Percentiles rank a stretch among this genome's conserved stretches.
phyloP scores from a whole-genome alignment of 1,284 basidiomycete species.

The Rhodotorula mucilaginosa region DNA sequence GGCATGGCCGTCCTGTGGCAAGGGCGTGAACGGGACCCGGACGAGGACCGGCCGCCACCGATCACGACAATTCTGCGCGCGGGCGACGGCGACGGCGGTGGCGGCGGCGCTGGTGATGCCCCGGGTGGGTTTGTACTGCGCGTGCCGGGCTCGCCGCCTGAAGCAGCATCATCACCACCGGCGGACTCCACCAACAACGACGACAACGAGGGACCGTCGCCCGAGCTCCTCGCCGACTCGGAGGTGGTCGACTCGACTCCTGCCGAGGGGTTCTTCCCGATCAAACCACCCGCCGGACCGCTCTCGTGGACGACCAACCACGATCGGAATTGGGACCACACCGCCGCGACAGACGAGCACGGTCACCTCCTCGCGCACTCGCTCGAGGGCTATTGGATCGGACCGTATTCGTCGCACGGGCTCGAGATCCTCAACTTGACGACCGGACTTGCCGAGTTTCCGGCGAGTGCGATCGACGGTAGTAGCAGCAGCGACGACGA shows the following conservation, averaged over 20 bases:
- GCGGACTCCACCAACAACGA: background rate
- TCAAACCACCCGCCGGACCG: conserved; percentile 18
- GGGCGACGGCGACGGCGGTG: conserved; percentile 14
- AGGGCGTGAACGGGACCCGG: conserved; percentile 26
- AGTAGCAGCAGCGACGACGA: background rate
- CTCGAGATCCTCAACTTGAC: conserved; percentile 35
- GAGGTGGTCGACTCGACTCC: conserved; percentile 1
- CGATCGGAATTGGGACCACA: background rate
- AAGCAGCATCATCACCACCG: background rate
- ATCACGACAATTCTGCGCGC: conserved; percentile 32
- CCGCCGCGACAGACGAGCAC: background rate
- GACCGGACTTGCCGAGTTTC: conserved; percentile 9
- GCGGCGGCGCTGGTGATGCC: background rate
- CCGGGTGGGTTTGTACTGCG: conserved; percentile 22
- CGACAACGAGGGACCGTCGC: background rate
- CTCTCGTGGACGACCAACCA: background rate
- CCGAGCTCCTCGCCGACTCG: conserved; percentile 9
- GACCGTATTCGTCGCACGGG: conserved; percentile 37
- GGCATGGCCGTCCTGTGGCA: conserved; percentile 36
- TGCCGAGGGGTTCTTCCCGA: conserved; percentile 32
- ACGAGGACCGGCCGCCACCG: background rate
- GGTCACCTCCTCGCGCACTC: conserved; percentile 19
- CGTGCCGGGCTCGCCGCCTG: conserved; percentile 7
- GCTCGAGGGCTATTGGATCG: conserved; percentile 38
- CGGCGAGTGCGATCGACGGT: background rate